Evolutionary conservation across 495 filamentous ascomycete species (phyloP).

Genomic region (Rhypophila decipiens): DNA sequence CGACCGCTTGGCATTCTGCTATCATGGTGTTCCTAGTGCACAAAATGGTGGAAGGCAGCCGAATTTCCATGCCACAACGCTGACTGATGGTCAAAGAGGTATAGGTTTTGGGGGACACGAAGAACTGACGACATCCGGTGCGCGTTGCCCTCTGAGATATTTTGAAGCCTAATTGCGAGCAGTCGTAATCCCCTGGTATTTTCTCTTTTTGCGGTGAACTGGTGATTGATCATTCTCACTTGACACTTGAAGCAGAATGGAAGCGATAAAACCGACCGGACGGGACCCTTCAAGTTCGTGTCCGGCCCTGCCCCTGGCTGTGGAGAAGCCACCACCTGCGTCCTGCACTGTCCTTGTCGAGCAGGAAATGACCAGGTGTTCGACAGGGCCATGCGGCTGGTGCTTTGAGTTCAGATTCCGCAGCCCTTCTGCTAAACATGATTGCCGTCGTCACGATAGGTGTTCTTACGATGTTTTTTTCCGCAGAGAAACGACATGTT

Average conservation of each 20-base stretch:
- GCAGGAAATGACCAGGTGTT: too few relatives aligned
- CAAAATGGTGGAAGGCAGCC: conserved; percentile 8
- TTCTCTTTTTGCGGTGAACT: not conserved
- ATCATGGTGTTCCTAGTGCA: not conserved
- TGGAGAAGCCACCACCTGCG: too few relatives aligned
- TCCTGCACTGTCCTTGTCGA: too few relatives aligned
- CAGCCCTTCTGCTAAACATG: too few relatives aligned
- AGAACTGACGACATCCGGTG: not conserved
- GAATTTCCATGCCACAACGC: conserved; percentile 2
- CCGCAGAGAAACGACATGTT: too few relatives aligned
- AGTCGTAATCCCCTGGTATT: not conserved
- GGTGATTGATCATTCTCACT: not conserved
- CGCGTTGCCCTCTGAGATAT: not conserved
- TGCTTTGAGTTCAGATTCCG: too few relatives aligned
- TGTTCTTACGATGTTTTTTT: too few relatives aligned
- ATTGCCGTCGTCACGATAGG: too few relatives aligned
- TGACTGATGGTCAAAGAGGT: not conserved
- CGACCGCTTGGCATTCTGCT: not conserved
- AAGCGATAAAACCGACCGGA: not conserved
- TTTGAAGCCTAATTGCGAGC: too few relatives aligned
- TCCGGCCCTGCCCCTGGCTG: too few relatives aligned
- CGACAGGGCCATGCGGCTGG: too few relatives aligned
- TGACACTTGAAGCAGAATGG: not conserved
- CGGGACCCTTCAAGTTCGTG: not conserved
- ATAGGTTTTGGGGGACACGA: not conserved